Evolutionary conservation across 306 rosid species (phyloP).

Genomic region (Rosa lucieae): DNA sequence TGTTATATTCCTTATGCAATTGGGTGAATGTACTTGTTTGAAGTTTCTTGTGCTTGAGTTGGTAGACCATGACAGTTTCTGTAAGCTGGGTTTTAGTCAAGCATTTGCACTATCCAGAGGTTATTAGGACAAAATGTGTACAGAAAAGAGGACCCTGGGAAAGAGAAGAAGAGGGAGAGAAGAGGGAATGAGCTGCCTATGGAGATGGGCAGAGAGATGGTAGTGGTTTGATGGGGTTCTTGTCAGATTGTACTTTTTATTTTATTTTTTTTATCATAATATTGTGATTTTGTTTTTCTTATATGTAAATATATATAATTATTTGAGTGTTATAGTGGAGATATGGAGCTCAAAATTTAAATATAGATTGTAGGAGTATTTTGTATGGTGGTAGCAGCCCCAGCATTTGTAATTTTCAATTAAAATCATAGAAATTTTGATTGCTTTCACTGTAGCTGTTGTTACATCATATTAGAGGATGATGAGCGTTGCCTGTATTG

Average conservation of each 20-base stretch:
- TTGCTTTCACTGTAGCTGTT: neutral
- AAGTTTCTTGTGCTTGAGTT: neutral
- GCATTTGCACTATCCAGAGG: neutral
- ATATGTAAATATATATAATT: neutral
- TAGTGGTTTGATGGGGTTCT: neutral
- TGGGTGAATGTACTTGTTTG: neutral
- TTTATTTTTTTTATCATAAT: neutral
- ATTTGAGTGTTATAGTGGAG: neutral
- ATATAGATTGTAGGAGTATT: neutral
- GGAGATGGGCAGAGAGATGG: neutral
- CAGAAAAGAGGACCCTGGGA: too few relatives aligned
- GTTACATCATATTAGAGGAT: neutral
- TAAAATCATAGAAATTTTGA: too few relatives aligned
- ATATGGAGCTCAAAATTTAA: neutral
- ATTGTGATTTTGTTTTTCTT: neutral
- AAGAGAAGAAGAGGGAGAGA: too few relatives aligned
- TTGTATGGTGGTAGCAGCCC: neutral
- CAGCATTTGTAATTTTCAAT: neutral
- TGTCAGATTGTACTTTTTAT: neutral
- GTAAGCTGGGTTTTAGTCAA: neutral
- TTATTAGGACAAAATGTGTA: too few relatives aligned
- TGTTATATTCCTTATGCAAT: neutral
- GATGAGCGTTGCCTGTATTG: neutral
- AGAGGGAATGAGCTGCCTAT: too few relatives aligned
- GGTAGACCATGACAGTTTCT: neutral